Percentiles rank a stretch among this genome's conserved stretches.
These are phyloP conservation scores for Fusarium protoensiforme DNA, from an alignment of 2,329 filamentous ascomycete genomes.

Conservation along the genomic window DNA sequence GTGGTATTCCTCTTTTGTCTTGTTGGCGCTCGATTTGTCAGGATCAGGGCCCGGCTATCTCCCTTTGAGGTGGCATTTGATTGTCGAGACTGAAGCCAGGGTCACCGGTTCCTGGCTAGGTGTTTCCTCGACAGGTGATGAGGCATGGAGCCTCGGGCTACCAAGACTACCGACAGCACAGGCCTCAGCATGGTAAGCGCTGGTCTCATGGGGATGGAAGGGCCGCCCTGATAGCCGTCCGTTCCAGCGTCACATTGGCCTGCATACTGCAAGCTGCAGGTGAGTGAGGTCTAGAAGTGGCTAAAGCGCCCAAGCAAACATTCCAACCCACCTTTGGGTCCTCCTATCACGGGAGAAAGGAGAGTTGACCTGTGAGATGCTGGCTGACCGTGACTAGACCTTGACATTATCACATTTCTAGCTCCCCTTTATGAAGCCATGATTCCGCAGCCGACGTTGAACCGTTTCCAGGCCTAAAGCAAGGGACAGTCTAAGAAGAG, in stretches of 20 bases:
- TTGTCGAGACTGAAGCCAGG: slow-evolving; percentile 1
- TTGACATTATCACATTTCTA: neutral
- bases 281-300: neutral
- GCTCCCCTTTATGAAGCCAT: neutral
- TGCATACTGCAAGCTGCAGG: neutral
- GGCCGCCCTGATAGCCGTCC: neutral
- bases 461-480: neutral
- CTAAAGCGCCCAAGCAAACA: neutral
- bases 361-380: neutral
- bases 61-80: neutral
- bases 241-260: neutral
- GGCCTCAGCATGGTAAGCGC: neutral
- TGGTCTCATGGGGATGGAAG: neutral
- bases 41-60: neutral
- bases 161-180: neutral
- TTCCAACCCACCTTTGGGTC: neutral
- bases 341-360: neutral
- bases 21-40: neutral
- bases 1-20: neutral
- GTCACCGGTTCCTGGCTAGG: neutral
- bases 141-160: neutral
- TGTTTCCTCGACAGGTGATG: neutral
- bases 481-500: neutral
- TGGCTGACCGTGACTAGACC: neutral
- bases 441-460: neutral